Percentiles rank a stretch among this genome's conserved stretches.
phyloP scores from a whole-genome alignment of 2,329 filamentous ascomycete species.

The Cladosporium sp. region DNA sequence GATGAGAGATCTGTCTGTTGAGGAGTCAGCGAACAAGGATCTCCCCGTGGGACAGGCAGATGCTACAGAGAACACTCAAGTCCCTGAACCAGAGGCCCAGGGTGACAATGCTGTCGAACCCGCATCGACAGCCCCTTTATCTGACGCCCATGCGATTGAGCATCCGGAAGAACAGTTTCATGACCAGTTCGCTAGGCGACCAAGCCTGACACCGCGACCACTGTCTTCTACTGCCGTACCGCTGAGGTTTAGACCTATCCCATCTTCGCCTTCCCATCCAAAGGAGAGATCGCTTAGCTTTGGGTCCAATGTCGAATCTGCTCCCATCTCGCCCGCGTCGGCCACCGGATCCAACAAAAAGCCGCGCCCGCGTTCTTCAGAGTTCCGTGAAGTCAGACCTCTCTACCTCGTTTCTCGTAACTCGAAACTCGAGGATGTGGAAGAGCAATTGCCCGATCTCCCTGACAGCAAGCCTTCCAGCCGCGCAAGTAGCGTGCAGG shows the following conservation, averaged over 20 bases:
- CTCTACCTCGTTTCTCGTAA: slow-evolving; percentile 76
- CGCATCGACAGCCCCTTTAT: neutral
- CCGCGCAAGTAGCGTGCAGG: slow-evolving; percentile 40
- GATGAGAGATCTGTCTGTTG: neutral
- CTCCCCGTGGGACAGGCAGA: neutral
- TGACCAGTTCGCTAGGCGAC: neutral
- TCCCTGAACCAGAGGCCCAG: neutral
- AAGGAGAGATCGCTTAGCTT: slow-evolving; percentile 36
- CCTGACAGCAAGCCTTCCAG: slow-evolving; percentile 48
- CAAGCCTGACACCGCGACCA: slow-evolving; percentile 20
- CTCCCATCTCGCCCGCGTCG: slow-evolving; percentile 23
- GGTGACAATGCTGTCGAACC: neutral
- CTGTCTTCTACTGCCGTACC: slow-evolving; percentile 39
- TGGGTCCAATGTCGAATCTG: slow-evolving; percentile 25
- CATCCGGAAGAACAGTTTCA: neutral
- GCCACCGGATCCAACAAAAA: slow-evolving; percentile 13
- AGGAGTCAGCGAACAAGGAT: neutral
- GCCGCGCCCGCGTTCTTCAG: slow-evolving; percentile 24
- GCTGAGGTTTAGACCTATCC: slow-evolving; percentile 35
- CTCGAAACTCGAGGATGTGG: slow-evolving; percentile 46
- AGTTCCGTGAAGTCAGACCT: slow-evolving; percentile 66
- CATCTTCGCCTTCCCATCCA: slow-evolving; percentile 28
- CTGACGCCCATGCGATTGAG: neutral
- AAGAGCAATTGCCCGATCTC: slow-evolving; percentile 53
- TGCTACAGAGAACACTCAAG: neutral